Conservation (phyloP, 768 basidiomycete species). For the Russula ochroleuca region DNA sequence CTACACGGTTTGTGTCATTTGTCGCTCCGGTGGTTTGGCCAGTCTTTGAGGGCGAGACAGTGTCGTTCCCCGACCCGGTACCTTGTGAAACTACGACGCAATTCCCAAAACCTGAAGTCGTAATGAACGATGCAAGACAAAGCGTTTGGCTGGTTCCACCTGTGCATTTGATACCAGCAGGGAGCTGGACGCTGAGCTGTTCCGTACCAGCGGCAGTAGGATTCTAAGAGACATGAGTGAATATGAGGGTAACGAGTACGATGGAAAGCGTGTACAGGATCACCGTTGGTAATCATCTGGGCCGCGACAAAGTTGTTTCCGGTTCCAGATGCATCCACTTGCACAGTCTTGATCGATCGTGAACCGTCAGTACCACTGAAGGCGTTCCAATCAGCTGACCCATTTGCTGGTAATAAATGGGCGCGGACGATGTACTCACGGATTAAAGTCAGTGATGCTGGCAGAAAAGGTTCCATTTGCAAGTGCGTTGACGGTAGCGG, state of each 20-base stretch:
- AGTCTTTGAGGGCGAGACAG: too few species aligned
- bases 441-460: constrained; percentile 46
- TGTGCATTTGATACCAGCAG: constrained; percentile 47
- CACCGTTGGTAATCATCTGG: constrained; percentile 45
- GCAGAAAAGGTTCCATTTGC: constrained; percentile 41
- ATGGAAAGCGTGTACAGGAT: constrained; percentile 34
- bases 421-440: constrained; percentile 35
- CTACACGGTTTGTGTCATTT: neutral
- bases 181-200: constrained; percentile 43
- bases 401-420: constrained; percentile 41
- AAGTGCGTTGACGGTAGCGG: constrained; percentile 32
- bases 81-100: constrained; percentile 46
- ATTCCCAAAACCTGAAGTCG: constrained; percentile 50
- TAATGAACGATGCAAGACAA: constrained; percentile 51
- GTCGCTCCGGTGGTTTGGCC: neutral
- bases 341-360: constrained; percentile 39
- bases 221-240: constrained; percentile 31
- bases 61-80: too few species aligned
- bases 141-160: constrained; percentile 44
- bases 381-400: constrained; percentile 29
- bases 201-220: constrained; percentile 40
- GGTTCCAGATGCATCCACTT: constrained; percentile 42
- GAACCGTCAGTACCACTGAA: constrained; percentile 46
- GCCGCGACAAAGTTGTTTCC: constrained; percentile 37
- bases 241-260: neutral